These are phyloP conservation scores for Amoebophrya sp. DNA, from an alignment of 169 alveolate genomes.

Conservation along the genomic window DNA sequence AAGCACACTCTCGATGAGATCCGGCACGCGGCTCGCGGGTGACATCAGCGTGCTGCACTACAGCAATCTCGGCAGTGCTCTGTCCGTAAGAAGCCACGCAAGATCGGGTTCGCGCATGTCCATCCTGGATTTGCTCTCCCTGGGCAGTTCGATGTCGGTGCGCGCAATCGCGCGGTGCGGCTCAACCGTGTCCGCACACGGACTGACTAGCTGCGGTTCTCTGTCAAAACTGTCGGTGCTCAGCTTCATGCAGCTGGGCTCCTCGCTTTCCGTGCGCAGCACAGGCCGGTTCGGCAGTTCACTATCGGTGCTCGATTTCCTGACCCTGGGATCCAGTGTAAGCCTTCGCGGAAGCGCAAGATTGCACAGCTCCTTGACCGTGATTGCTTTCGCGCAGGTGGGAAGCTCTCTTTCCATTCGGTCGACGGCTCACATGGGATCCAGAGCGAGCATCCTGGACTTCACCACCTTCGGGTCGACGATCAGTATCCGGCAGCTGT, in stretches of 20 bases:
- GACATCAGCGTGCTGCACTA: background rate
- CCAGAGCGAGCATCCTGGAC: background rate
- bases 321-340: background rate
- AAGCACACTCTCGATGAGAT: background rate
- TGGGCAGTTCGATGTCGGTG: too few relatives aligned
- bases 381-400: conserved; percentile 6
- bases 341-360: background rate
- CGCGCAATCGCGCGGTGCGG: background rate
- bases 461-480: background rate
- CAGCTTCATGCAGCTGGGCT: background rate
- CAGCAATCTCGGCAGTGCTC: background rate
- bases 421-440: background rate
- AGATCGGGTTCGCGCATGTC: background rate
- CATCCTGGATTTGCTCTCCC: too few relatives aligned
- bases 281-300: background rate
- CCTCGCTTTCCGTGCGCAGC: conserved; percentile 25
- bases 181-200: background rate
- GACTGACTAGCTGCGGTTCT: background rate
- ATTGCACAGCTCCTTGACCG: background rate
- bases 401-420: conserved; percentile 24
- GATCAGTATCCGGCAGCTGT: background rate
- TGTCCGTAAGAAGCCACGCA: background rate
- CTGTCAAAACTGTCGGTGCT: background rate
- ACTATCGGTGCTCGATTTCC: background rate
- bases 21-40: background rate